These are phyloP conservation scores for Rhodofomes roseus DNA, from an alignment of 1,284 basidiomycete species.

Conservation along the genomic window DNA sequence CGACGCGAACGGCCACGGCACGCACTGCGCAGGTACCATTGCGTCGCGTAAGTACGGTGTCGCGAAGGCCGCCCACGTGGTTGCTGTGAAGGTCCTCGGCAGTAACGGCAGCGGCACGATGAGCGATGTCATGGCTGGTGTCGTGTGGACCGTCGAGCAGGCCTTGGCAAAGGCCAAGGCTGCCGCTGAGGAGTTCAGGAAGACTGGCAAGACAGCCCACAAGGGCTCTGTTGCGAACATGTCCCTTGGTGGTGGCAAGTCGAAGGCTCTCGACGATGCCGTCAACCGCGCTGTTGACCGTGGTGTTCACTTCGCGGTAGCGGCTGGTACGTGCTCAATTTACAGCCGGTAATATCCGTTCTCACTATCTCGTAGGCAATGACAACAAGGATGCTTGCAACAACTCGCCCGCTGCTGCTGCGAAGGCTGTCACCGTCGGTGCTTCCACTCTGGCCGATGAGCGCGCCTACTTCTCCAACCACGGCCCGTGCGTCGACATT, in stretches of 20 bases:
- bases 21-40: slow-evolving; percentile 40
- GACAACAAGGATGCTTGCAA: slow-evolving; percentile 57
- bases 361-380: slow-evolving; percentile 31
- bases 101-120: slow-evolving; percentile 93
- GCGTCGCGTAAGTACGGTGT: slow-evolving; percentile 73
- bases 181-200: slow-evolving; percentile 60
- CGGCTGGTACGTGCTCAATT: slow-evolving; percentile 61
- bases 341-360: slow-evolving; percentile 1
- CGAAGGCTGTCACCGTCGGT: slow-evolving; percentile 74
- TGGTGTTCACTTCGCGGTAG: slow-evolving; percentile 94
- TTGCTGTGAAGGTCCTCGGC: slow-evolving; percentile 97
- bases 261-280: slow-evolving; percentile 79
- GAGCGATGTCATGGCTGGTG: slow-evolving; percentile 91
- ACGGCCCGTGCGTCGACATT: slow-evolving; percentile 68
- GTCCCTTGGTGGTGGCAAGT: slow-evolving; percentile 96
- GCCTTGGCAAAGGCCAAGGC: slow-evolving; percentile 56
- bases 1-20: slow-evolving; percentile 39
- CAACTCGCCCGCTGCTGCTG: slow-evolving; percentile 68
- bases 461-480: slow-evolving; percentile 78
- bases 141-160: slow-evolving; percentile 75
- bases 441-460: slow-evolving; percentile 69
- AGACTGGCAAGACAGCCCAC: slow-evolving; percentile 38
- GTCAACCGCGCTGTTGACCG: slow-evolving; percentile 82
- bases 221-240: slow-evolving; percentile 98
- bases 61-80: slow-evolving; percentile 89